These are phyloP conservation scores for Cicer yamashitae DNA, from an alignment of 306 rosid species.

Conservation along the genomic window DNA sequence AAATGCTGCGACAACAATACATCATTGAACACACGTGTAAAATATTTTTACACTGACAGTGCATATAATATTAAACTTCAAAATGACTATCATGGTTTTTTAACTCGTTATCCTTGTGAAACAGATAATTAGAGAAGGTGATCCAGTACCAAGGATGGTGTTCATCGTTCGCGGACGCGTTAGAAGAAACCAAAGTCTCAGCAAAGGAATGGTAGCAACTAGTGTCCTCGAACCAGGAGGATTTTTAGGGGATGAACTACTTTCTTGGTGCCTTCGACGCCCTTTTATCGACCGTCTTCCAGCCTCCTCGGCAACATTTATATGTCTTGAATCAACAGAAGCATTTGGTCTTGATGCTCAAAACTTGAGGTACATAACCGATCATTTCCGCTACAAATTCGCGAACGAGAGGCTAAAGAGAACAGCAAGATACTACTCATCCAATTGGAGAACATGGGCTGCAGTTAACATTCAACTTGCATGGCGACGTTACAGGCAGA, in stretches of 20 bases:
- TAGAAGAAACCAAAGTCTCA: conserved; percentile 73
- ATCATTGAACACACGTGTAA: too few relatives aligned
- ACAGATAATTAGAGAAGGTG: conserved; percentile 97
- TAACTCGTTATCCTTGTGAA: conserved; percentile 1
- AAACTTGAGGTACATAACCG: conserved; percentile 81
- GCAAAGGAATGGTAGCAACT: conserved; percentile 92
- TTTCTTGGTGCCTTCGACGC: conserved; percentile 91
- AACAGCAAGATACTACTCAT: conserved; percentile 93
- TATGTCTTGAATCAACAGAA: conserved; percentile 78
- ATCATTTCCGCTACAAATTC: conserved; percentile 91
- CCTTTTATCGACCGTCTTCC: conserved; percentile 88
- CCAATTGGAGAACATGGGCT: conserved; percentile 99
- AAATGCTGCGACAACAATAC: too few relatives aligned
- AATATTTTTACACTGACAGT: too few relatives aligned
- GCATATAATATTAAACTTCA: background rate
- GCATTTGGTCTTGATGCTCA: conserved; percentile 77
- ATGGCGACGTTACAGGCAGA: conserved; percentile 80
- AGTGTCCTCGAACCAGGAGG: conserved; percentile 88
- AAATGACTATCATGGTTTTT: background rate
- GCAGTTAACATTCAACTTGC: conserved; percentile 92
- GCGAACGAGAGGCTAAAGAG: conserved; percentile 89
- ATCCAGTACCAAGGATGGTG: conserved; percentile 86
- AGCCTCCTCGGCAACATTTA: conserved; percentile 85
- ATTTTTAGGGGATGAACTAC: conserved; percentile 87
- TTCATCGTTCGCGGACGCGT: conserved; percentile 86